Evolutionary conservation across 306 rosid genomes (phyloP).

Genomic region (Vicia villosa): DNA sequence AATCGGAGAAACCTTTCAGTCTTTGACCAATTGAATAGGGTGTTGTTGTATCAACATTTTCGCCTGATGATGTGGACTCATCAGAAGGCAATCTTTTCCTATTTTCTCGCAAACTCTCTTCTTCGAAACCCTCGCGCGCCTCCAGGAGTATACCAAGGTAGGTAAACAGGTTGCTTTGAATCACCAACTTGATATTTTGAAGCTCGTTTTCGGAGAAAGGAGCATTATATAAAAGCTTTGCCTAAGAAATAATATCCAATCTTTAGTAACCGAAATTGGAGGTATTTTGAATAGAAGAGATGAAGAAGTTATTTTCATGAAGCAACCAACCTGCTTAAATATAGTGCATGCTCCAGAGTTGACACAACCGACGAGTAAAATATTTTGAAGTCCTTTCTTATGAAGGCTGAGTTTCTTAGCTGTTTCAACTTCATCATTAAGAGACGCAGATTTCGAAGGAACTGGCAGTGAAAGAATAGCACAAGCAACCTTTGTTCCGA

Average conservation of each 20-base stretch:
- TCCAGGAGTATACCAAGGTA: conserved; percentile 72
- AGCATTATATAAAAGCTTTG: conserved; percentile 59
- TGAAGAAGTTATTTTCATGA: conserved; percentile 10
- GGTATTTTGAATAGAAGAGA: conserved; percentile 7
- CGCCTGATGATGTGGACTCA: conserved; percentile 61
- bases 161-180: conserved; percentile 67
- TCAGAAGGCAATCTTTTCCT: conserved; percentile 39
- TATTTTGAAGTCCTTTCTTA: conserved; percentile 43
- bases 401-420: not conserved
- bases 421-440: conserved; percentile 40
- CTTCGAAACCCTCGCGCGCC: conserved; percentile 70
- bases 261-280: conserved; percentile 30
- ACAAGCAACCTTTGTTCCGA: conserved; percentile 47
- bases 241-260: conserved; percentile 50
- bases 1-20: conserved; percentile 68
- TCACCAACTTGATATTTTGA: conserved; percentile 62
- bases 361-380: conserved; percentile 71
- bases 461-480: conserved; percentile 55
- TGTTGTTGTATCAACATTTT: conserved; percentile 46
- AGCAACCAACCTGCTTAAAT: conserved; percentile 70
- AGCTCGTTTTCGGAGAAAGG: conserved; percentile 79
- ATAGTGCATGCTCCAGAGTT: conserved; percentile 81
- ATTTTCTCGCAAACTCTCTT: conserved; percentile 56
- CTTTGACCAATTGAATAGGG: conserved; percentile 57
- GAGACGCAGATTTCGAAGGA: conserved; percentile 41